Base-by-base conservation (phyloP, 768 basidiomycete genomes). In the Lentinula lateritia region DNA sequence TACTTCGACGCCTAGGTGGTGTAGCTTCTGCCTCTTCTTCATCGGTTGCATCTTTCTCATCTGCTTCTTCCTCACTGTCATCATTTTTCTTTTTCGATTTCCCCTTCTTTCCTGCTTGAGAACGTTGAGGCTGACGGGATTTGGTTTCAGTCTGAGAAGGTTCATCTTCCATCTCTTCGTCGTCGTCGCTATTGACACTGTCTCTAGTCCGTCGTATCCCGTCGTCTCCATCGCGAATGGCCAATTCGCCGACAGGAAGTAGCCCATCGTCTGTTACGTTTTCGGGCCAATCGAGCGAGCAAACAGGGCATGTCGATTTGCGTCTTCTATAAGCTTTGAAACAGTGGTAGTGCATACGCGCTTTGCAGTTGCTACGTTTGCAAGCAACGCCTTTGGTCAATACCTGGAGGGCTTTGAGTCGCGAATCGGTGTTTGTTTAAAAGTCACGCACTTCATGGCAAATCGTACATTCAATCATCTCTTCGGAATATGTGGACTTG, bases 371-470 rank as follows among this genome's bases (percentile, higher is more conserved):
- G 1, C 76, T 68, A 2, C 77, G 84, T 50, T 70, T 74, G 68
- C 92, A 93, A 6, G 82, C 78, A 15, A 84, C 72, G 20, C 92
- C 92, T 35, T 80, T 83, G 3, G 91, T 92, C 48, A 91, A 66
- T 36, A 88, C 78, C 89, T 92, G 64, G 61, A 50, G 2, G 28
- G 32, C 15, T 38, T 16, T 58, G 43, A 57, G 53, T 48, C 10
- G 18, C 23, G 4, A 39, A 12, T 2, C 20, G 6, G 36, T 23
- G 50, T 28, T 38, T 18, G 28, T 16, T 48, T 10, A 34, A 45
- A 38, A n/a, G 53, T 18, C 10, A 70, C 75, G 13, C 59, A 90
- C 89, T 75, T 90, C 88, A 63, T 79, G 69, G 74, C 93, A 95
- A 52, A 88, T 81, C 2, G 82, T 83, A 67, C 93, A 95, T 64